Conservation (phyloP, 208 protist species). For the Crithidia fasciculata region DNA sequence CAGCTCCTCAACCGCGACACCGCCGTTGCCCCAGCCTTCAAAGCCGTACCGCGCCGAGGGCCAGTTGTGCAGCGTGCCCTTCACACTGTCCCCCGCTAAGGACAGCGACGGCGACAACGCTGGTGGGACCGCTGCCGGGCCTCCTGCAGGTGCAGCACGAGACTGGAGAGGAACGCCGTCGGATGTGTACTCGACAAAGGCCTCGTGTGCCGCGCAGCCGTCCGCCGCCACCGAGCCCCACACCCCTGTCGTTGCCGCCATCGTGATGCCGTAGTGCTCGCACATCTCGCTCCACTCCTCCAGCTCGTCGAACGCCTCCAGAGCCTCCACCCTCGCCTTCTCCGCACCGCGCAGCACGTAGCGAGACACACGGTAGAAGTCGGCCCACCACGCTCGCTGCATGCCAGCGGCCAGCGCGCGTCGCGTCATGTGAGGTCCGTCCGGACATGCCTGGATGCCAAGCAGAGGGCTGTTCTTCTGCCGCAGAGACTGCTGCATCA, state of each 20-base stretch:
- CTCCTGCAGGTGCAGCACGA: neutral
- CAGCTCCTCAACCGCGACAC: constrained; percentile 43
- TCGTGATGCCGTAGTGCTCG: constrained; percentile 90
- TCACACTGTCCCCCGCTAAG: neutral
- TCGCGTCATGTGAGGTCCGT: constrained; percentile 49
- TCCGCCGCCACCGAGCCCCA: constrained; percentile 15
- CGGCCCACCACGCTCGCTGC: constrained; percentile 56
- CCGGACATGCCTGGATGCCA: constrained; percentile 51
- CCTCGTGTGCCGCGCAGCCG: constrained; percentile 22
- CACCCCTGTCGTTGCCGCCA: constrained; percentile 46
- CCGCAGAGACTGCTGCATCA: constrained; percentile 75
- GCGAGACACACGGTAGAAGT: constrained; percentile 83
- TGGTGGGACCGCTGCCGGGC: neutral
- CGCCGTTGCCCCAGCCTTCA: constrained; percentile 86
- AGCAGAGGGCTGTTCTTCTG: constrained; percentile 80
- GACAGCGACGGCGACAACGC: neutral
- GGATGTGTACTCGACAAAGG: constrained; percentile 28
- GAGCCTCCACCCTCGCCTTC: constrained; percentile 52
- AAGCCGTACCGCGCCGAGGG: constrained; percentile 79
- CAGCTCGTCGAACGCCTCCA: constrained; percentile 89
- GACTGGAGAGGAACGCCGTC: constrained; percentile 3
- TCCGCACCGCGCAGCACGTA: constrained; percentile 61
- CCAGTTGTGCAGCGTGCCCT: constrained; percentile 46
- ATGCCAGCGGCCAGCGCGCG: constrained; percentile 68
- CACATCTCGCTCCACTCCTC: constrained; percentile 94